phyloP scores from a whole-genome alignment of 2,329 filamentous ascomycete genomes.

The Didymellaceae sp. region DNA sequence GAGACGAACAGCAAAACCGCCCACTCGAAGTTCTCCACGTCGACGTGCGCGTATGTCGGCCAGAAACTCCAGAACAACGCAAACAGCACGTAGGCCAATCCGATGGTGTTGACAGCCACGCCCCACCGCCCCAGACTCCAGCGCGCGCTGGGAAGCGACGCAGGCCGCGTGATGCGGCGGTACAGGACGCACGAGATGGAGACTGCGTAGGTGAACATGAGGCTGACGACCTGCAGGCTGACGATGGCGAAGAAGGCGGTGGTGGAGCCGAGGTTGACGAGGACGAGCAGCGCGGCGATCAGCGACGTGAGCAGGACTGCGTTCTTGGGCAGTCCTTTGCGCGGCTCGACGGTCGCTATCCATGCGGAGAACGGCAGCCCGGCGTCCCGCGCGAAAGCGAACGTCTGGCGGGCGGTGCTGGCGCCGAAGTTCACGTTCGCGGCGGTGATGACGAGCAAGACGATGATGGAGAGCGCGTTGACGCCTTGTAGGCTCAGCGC shows the following conservation, averaged over 20 bases:
- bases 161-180: slow-evolving; percentile 17
- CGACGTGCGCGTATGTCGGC: slow-evolving; percentile 27
- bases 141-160: slow-evolving; percentile 28
- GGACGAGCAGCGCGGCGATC: slow-evolving; percentile 34
- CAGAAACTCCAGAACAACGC: slow-evolving; percentile 50
- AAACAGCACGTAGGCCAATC: slow-evolving; percentile 41
- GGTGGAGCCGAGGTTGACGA: slow-evolving; percentile 52
- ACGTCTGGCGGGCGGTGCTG: slow-evolving; percentile 34
- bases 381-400: slow-evolving; percentile 31
- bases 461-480: slow-evolving; percentile 31
- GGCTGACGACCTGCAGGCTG: slow-evolving; percentile 33
- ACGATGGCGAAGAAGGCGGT: slow-evolving; percentile 50
- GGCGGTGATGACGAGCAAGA: slow-evolving; percentile 27
- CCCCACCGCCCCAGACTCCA: slow-evolving; percentile 49
- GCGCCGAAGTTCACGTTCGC: slow-evolving; percentile 34
- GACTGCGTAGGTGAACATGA: slow-evolving; percentile 33
- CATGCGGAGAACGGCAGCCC: slow-evolving; percentile 26
- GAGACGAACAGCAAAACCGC: slow-evolving; percentile 16
- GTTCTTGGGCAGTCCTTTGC: slow-evolving; percentile 39
- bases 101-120: slow-evolving; percentile 43
- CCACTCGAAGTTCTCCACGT: slow-evolving; percentile 28
- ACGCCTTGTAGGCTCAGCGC: slow-evolving; percentile 26
- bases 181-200: slow-evolving; percentile 36
- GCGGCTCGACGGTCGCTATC: slow-evolving; percentile 26
- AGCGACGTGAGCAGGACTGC: slow-evolving; percentile 40